Evolutionary conservation across 768 basidiomycete species (phyloP), one percentile per base, ranked within the genome.

Genomic region (Amanita molliuscula): DNA sequence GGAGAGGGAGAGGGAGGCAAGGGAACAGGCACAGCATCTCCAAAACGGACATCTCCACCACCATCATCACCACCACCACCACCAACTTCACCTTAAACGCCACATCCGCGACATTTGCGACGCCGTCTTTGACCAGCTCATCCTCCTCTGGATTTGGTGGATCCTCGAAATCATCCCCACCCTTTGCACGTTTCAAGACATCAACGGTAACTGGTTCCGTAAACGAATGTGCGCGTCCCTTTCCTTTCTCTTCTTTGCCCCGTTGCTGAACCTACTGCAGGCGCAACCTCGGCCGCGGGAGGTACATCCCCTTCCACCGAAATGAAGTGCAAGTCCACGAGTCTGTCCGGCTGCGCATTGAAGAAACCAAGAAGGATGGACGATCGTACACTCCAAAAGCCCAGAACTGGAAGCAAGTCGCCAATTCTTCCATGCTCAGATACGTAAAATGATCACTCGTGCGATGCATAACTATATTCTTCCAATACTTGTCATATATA

Each of bases 371-470:
- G 16, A 2, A 20, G 15, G 16, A 6, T 3, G 33, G 9, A 29
- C 10, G 31, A n/a, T n/a, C 35, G 8, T 48, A 48, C 28, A 26
- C 18, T 13, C 48, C 48, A 1, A 36, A 23, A 1, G 48, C 48
- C 9, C 21, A 15, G n/a, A 50, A 50, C 11, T 50, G 48, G 48
- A 11, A 42, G 3, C 20, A 42, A 13, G 38, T 50, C 23, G 20
- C 26, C 7, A 28, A 25, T 4, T 50, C 48, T 11, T 15, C 31
- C 3, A 42, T 31, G 40, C 38, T 50, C 26, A 44, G 23, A 21
- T 50, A 50, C 18, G 48, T 50, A 16, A 37, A 47, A 11, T 47
- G 46, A 47, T 46, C 10, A 13, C 13, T 10, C n/a, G n/a, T n/a
- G n/a, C n/a, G n/a, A n/a, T n/a, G n/a, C n/a, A n/a, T n/a, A n/a